Base-by-base conservation (phyloP, 2,329 filamentous ascomycete species). In the Claviceps sp. region DNA sequence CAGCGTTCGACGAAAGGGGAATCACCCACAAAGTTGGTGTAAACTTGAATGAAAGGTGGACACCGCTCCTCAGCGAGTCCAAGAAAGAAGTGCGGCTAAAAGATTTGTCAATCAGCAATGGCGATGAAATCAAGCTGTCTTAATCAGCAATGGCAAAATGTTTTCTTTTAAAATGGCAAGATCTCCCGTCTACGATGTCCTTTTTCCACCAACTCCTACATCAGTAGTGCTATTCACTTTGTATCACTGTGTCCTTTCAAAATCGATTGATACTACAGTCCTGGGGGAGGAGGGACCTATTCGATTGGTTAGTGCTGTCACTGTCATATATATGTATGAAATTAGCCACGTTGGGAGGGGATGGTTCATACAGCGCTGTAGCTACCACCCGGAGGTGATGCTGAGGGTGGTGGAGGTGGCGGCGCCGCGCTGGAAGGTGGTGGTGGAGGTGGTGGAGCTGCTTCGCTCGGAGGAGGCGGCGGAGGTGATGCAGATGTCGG, bases 341-440 rank as follows among this genome's bases (percentile, higher is more conserved):
- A 42, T 3, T 0, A 42, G 18, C 8, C 18, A 44, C 5, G 13
- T 37, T n/a, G 6, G 40, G 22, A 22, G 22, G 22, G n/a, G 13
- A 11, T 37, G 5, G 8, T 13, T 71, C 80, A 60, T 77, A 85
- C 84, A 60, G 82, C 74, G 59, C 77, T 81, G 63, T 87, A 89
- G 47, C 75, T 72, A 48, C 72, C 69, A 52, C 76, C 75, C n/a
- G 76, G 72, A 47, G 77, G 72, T 7, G 70, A 68, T 43, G 76
- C 75, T 5, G 72, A 67, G n/a, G 65, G 64, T 8, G 68, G 67
- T 45, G 66, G 65, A 0, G 69, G 81, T 11, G 81, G 82, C 34
- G 79, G 79, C 38, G 76, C 70, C 11, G 50, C 48, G 8, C 55
- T 51, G n/a, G 56, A 52, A 14, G 77, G 77, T 3, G 81, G 79